Conservation (phyloP, 108 stramenopile genomes). For the Stephanodiscus triporus region DNA sequence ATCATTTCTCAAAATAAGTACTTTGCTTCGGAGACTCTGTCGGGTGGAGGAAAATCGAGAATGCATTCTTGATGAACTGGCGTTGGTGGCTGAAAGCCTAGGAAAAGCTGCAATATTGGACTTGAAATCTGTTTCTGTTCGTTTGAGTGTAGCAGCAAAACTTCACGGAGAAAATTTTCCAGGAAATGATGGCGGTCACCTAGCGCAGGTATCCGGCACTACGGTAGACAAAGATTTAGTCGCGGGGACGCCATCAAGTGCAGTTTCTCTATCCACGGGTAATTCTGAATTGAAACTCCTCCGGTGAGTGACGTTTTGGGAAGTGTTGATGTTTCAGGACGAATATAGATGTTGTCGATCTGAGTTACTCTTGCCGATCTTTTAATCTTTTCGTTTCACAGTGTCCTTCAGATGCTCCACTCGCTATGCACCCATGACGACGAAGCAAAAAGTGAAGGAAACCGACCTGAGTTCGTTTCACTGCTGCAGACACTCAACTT, state of each 20-base stretch:
- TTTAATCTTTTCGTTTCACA: no score
- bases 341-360: no score
- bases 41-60: constrained; percentile 66
- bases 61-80: constrained; percentile 33
- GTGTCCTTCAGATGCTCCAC: constrained; percentile 85
- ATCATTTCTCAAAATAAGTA: constrained; percentile 76
- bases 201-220: neutral
- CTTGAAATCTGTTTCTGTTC: constrained; percentile 65
- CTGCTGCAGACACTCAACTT: constrained; percentile 74
- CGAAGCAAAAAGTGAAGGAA: constrained; percentile 48
- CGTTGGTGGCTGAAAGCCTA: constrained; percentile 35
- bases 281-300: constrained; percentile 90
- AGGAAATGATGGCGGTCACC: neutral
- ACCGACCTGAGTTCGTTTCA: constrained; percentile 57
- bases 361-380: no score
- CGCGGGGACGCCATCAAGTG: constrained; percentile 64
- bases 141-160: constrained; percentile 59
- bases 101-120: constrained; percentile 77
- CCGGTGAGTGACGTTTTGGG: constrained; percentile 17
- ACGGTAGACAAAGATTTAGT: constrained; percentile 25
- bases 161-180: constrained; percentile 14
- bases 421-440: constrained; percentile 69
- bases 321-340: no score
- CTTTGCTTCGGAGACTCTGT: constrained; percentile 67
- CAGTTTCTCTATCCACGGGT: constrained; percentile 85